phyloP scores from a whole-genome alignment of 805 yeast species.

The Nakazawaea wickerhamii region DNA sequence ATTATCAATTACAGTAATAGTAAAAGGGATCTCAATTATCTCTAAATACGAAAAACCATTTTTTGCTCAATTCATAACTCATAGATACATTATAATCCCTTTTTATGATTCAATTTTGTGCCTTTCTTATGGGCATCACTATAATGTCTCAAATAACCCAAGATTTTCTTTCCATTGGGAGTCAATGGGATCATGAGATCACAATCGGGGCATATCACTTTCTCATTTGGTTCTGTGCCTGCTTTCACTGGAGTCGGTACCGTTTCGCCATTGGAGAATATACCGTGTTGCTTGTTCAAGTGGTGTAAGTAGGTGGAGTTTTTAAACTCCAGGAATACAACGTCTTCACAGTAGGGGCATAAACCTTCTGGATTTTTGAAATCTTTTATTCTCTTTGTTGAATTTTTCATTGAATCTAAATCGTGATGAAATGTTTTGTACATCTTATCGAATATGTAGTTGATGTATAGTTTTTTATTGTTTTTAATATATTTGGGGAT shows the following conservation, averaged over 20 bases:
- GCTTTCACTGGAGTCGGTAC: slow-evolving; percentile 20
- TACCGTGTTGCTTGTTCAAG: slow-evolving; percentile 27
- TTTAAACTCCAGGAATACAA: slow-evolving; percentile 23
- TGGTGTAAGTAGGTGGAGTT: slow-evolving; percentile 27
- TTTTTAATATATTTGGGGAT: neutral
- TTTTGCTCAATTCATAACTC: too few relatives aligned
- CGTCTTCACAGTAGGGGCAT: slow-evolving; percentile 8
- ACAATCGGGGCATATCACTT: slow-evolving; percentile 23
- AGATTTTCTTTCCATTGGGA: slow-evolving; percentile 21
- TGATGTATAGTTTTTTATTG: neutral
- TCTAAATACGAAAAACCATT: too few relatives aligned
- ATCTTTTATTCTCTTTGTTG: neutral
- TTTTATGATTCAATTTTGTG: slow-evolving; percentile 15
- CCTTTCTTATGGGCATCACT: slow-evolving; percentile 22
- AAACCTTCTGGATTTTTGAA: slow-evolving; percentile 4
- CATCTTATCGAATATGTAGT: neutral
- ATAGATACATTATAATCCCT: neutral
- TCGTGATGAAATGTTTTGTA: neutral
- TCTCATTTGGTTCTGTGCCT: neutral
- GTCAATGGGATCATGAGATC: slow-evolving; percentile 14
- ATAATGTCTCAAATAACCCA: slow-evolving; percentile 25
- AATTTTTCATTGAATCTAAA: neutral
- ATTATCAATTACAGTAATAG: too few relatives aligned
- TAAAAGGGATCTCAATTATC: too few relatives aligned
- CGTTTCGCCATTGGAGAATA: slow-evolving; percentile 24